These are phyloP conservation scores for Mycena indigotica DNA, from an alignment of 768 basidiomycete genomes.

Conservation along the genomic window DNA sequence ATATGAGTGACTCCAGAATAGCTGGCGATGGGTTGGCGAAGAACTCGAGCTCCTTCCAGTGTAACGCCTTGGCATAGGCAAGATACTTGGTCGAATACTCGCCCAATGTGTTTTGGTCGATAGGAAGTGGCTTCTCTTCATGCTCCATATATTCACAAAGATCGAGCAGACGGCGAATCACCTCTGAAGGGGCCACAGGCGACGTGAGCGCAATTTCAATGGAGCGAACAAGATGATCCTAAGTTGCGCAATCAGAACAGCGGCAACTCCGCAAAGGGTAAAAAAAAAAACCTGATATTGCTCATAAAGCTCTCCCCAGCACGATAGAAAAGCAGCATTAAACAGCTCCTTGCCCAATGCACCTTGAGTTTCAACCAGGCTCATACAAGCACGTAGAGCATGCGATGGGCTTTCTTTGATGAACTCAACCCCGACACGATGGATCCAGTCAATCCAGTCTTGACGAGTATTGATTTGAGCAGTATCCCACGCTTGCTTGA, in stretches of 20 bases:
- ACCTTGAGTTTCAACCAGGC: constrained; percentile 85
- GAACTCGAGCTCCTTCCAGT: constrained; percentile 98
- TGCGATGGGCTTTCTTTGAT: constrained; percentile 98
- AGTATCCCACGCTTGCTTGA: constrained; percentile 96
- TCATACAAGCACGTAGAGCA: constrained; percentile 94
- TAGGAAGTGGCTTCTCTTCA: constrained; percentile 93
- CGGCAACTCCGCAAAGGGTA: not conserved
- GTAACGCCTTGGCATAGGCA: constrained; percentile 95
- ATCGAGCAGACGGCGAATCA: constrained; percentile 89
- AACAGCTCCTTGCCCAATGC: constrained; percentile 94
- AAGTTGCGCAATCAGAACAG: not conserved
- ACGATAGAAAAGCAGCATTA: constrained; percentile 97
- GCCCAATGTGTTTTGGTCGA: constrained; percentile 90
- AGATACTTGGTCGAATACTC: constrained; percentile 93
- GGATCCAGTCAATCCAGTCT: constrained; percentile 97
- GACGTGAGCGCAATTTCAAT: constrained; percentile 87
- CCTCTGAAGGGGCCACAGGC: constrained; percentile 76
- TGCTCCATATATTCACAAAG: constrained; percentile 99
- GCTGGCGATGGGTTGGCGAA: constrained; percentile 89
- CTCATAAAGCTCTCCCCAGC: constrained; percentile 95
- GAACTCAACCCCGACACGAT: constrained; percentile 87
- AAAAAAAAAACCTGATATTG: constrained; percentile 80
- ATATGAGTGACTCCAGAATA: constrained; percentile 92
- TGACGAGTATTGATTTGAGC: constrained; percentile 75
- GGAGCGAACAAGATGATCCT: constrained; percentile 94